A percentile compares a stretch with the other conserved stretches of the same genome.
These are phyloP conservation scores for Amanita rubescens DNA, from an alignment of 768 basidiomycete species.

Conservation along the genomic window DNA sequence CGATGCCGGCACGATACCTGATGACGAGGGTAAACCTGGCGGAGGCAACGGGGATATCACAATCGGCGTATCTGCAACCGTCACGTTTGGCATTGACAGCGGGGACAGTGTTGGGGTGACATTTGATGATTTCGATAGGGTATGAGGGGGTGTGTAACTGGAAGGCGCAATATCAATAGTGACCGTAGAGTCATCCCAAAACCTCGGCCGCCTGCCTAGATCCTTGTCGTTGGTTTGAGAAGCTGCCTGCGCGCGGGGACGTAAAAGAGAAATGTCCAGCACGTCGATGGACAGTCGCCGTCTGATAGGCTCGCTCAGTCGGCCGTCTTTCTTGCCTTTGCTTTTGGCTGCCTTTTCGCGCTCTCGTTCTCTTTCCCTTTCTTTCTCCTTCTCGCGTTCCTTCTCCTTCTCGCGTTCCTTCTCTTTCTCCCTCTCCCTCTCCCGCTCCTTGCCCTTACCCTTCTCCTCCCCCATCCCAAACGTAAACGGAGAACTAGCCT, in stretches of 20 bases:
- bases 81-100: too few relatives aligned
- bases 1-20: not conserved
- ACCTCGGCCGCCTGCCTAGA: not conserved
- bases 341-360: not conserved
- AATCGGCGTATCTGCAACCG: too few relatives aligned
- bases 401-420: slow-evolving; percentile 6
- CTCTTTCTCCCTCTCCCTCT: slow-evolving; percentile 2
- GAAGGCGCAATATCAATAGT: not conserved
- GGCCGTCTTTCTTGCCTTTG: not conserved
- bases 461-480: slow-evolving; percentile 3
- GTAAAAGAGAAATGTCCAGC: not conserved
- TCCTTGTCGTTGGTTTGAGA: not conserved
- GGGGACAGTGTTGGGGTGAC: too few relatives aligned
- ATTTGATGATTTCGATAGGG: too few relatives aligned
- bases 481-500: slow-evolving; percentile 11
- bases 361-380: slow-evolving; percentile 1
- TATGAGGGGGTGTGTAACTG: too few relatives aligned
- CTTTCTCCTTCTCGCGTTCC: slow-evolving; percentile 4
- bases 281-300: not conserved
- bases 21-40: not conserved
- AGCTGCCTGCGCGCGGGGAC: not conserved
- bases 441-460: too few relatives aligned
- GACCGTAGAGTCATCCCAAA: not conserved
- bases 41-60: not conserved
- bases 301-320: not conserved